phyloP scores from a whole-genome alignment of 129 eudicot genomes.

The Gnaphalium uliginosum region DNA sequence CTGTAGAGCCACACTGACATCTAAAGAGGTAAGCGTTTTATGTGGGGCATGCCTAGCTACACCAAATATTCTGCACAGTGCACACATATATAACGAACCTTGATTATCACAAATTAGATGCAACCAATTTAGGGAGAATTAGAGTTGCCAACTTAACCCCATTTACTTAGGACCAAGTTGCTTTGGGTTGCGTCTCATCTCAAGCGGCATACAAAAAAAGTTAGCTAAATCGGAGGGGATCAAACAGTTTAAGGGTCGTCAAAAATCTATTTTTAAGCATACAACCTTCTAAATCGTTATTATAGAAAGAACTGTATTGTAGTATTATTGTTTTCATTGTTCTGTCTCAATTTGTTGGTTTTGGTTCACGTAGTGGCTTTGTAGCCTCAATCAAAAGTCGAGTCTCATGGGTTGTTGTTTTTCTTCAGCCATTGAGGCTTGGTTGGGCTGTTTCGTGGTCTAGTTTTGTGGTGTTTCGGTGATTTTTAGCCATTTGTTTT shows the following conservation, averaged over 20 bases:
- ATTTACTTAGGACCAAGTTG: neutral
- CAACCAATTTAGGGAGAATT: neutral
- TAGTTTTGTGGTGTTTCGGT: no score
- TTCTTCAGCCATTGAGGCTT: no score
- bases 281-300: neutral
- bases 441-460: no score
- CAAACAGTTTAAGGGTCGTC: no score
- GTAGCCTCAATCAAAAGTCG: no score
- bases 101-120: conserved; percentile 1
- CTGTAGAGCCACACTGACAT: conserved; percentile 41
- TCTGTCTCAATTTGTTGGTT: no score
- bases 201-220: neutral
- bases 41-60: conserved; percentile 41
- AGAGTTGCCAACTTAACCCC: neutral
- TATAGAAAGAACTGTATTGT: neutral
- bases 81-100: neutral
- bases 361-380: no score
- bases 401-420: no score
- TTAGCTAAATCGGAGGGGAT: neutral
- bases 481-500: no score
- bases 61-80: conserved; percentile 48
- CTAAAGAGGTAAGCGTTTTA: conserved; percentile 32
- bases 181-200: neutral
- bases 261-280: neutral
- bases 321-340: neutral